Percentiles rank a stretch among this genome's conserved stretches.
Conservation (phyloP, 768 basidiomycete species). For the Chiua virens region DNA sequence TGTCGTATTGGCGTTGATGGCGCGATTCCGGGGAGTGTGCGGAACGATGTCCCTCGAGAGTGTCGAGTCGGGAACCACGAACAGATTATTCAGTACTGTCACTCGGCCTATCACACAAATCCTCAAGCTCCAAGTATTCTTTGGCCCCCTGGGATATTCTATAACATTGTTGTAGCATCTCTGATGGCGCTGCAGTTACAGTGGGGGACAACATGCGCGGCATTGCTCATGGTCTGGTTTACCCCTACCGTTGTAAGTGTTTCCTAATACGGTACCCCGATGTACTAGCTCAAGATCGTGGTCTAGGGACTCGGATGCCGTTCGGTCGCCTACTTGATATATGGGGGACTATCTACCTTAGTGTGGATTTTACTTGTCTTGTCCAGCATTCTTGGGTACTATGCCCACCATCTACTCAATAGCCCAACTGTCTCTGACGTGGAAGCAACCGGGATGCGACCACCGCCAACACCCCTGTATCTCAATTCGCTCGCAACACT, state of each 20-base stretch:
- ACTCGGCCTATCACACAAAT: neutral
- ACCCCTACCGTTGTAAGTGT: conserved; percentile 31
- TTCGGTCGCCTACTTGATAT: conserved; percentile 32
- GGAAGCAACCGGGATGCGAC: neutral
- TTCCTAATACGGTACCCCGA: too few species aligned
- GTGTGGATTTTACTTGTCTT: conserved; percentile 33
- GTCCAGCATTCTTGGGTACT: conserved; percentile 28
- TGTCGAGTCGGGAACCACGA: conserved; percentile 18
- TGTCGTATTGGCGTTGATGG: conserved; percentile 2
- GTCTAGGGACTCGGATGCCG: conserved; percentile 35
- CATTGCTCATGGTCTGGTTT: conserved; percentile 26
- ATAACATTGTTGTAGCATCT: conserved; percentile 31
- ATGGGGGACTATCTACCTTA: conserved; percentile 27
- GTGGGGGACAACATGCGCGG: conserved; percentile 33
- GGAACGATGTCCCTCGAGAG: conserved; percentile 2
- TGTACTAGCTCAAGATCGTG: too few species aligned
- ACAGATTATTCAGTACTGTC: conserved; percentile 24
- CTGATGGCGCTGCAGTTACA: conserved; percentile 31
- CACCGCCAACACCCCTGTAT: neutral
- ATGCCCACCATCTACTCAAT: conserved; percentile 10
- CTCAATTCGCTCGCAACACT: too few species aligned
- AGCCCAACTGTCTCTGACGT: neutral
- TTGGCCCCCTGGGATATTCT: conserved; percentile 23
- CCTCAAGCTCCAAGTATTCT: neutral
- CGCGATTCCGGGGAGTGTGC: neutral